A percentile compares a stretch with the other conserved stretches of the same genome.
These are phyloP conservation scores for Nitzschia inconspicua DNA, from an alignment of 108 stramenopile genomes.

Conservation along the genomic window DNA sequence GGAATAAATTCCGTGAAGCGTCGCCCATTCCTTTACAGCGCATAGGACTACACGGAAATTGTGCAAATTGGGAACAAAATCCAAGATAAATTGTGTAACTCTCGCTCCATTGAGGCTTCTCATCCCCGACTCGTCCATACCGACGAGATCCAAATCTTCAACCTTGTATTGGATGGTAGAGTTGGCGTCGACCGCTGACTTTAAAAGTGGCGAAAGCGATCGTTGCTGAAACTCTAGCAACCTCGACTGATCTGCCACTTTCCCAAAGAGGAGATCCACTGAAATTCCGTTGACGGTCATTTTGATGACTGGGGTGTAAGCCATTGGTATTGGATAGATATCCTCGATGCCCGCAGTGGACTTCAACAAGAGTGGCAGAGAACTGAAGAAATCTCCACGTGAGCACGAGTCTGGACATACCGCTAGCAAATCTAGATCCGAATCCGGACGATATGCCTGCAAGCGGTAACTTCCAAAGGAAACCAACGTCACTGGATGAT, in stretches of 20 bases:
- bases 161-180: no score
- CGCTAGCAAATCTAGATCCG: slow-evolving; percentile 69
- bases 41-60: slow-evolving; percentile 72
- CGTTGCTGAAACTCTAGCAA: slow-evolving; percentile 23
- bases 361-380: slow-evolving; percentile 46
- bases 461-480: slow-evolving; percentile 74
- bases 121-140: slow-evolving; percentile 77
- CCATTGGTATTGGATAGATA: slow-evolving; percentile 57
- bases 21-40: slow-evolving; percentile 90
- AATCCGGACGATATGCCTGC: slow-evolving; percentile 62
- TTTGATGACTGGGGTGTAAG: slow-evolving; percentile 80
- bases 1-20: slow-evolving; percentile 85
- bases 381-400: slow-evolving; percentile 60
- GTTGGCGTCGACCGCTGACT: no score
- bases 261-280: slow-evolving; percentile 75
- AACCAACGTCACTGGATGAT: slow-evolving; percentile 23
- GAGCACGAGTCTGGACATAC: slow-evolving; percentile 45
- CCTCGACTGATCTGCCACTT: background rate
- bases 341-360: slow-evolving; percentile 12
- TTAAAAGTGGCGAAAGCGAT: background rate
- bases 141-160: slow-evolving; percentile 43
- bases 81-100: slow-evolving; percentile 81
- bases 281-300: slow-evolving; percentile 55
- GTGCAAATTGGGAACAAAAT: slow-evolving; percentile 50
- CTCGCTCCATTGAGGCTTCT: slow-evolving; percentile 92